A percentile compares a stretch with the other conserved stretches of the same genome.
phyloP scores from a whole-genome alignment of 176 grass and related monocot genomes.

The Ensete ventricosum region DNA sequence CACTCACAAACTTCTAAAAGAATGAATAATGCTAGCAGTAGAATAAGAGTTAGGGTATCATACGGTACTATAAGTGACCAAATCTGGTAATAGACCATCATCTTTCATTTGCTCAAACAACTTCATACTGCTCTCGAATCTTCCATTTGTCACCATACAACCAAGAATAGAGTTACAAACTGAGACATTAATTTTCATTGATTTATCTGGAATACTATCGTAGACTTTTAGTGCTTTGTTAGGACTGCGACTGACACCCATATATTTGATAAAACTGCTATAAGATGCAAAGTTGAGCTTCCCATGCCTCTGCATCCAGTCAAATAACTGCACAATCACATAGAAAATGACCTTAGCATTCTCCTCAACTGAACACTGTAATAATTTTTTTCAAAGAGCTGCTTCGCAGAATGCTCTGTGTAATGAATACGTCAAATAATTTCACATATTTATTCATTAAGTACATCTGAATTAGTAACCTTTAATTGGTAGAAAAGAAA shows the following conservation, averaged over 20 bases:
- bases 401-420: too few species aligned
- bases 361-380: background rate
- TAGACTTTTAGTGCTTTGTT: conserved; percentile 50
- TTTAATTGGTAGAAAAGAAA: background rate
- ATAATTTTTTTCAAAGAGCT: background rate
- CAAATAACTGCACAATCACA: conserved; percentile 61
- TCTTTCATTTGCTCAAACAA: conserved; percentile 73
- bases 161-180: conserved; percentile 86
- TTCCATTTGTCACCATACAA: conserved; percentile 78
- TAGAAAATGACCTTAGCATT: background rate
- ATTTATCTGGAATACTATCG: conserved; percentile 37
- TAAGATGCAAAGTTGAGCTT: conserved; percentile 66
- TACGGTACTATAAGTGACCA: conserved; percentile 90
- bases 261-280: conserved; percentile 90
- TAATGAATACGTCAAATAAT: too few species aligned
- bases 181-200: conserved; percentile 46
- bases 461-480: background rate
- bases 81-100: conserved; percentile 67
- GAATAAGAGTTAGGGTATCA: conserved; percentile 17
- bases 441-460: too few species aligned
- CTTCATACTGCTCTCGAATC: conserved; percentile 61
- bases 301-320: conserved; percentile 60
- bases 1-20: conserved; percentile 2
- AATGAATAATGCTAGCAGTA: conserved; percentile 1
- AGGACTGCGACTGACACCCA: conserved; percentile 55